Conservation (phyloP, 805 yeast species). For the Ogataea degrootiae region DNA sequence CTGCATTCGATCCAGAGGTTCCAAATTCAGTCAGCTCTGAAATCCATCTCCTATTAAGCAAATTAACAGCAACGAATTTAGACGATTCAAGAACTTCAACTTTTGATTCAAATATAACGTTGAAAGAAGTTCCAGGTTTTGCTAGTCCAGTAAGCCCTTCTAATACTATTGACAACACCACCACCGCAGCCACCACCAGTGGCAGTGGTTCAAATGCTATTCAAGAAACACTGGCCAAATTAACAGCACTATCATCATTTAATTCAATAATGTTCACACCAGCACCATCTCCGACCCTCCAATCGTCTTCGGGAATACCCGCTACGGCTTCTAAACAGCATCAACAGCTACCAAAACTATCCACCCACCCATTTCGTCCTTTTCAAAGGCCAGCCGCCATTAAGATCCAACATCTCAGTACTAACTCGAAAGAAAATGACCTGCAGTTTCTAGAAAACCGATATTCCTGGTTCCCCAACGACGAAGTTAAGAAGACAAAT, state of each 20-base stretch:
- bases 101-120: constrained; percentile 11
- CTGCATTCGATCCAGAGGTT: background rate
- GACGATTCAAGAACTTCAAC: constrained; percentile 11
- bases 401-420: constrained; percentile 18
- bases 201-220: background rate
- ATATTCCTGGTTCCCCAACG: constrained; percentile 28
- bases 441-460: constrained; percentile 16
- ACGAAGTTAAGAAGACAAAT: constrained; percentile 9
- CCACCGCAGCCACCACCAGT: background rate
- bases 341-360: background rate
- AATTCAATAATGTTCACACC: background rate
- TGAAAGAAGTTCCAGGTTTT: constrained; percentile 3
- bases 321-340: background rate
- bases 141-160: background rate
- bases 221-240: constrained; percentile 1
- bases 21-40: constrained; percentile 10
- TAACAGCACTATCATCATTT: background rate
- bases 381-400: constrained; percentile 2
- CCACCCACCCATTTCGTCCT: background rate
- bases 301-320: background rate
- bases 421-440: constrained; percentile 13
- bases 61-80: background rate
- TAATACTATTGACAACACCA: background rate
- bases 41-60: constrained; percentile 6
- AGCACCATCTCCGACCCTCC: background rate